Conservation (phyloP, 2,329 filamentous ascomycete species). For the Aspergillus eucalypticola region DNA sequence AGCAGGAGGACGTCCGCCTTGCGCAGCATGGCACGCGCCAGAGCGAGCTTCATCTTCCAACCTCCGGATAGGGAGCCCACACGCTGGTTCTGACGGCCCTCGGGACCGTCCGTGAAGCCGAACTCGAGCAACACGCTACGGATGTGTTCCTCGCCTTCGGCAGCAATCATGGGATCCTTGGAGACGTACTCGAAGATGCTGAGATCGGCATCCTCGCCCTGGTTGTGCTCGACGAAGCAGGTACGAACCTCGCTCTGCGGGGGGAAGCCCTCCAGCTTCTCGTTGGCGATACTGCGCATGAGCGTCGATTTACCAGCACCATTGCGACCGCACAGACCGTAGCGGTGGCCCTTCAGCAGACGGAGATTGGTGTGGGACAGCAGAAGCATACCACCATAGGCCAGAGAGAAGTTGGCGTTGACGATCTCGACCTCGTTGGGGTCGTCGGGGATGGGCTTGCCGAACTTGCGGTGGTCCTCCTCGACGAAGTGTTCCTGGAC, state of each 20-base stretch:
- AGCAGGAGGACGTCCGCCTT: constrained; percentile 93
- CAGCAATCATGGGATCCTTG: constrained; percentile 83
- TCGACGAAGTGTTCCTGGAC: constrained; percentile 77
- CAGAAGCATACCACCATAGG: constrained; percentile 95
- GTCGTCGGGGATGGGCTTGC: constrained; percentile 80
- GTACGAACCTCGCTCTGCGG: constrained; percentile 88
- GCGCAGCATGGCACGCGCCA: constrained; percentile 95
- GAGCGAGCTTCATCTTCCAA: constrained; percentile 99
- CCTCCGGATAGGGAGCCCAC: constrained; percentile 95
- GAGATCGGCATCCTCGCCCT: constrained; percentile 95
- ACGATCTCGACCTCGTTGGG: constrained; percentile 95
- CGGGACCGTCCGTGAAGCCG: constrained; percentile 86
- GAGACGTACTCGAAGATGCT: constrained; percentile 91
- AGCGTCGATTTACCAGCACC: constrained; percentile 98
- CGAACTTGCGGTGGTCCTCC: constrained; percentile 85
- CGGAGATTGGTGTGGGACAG: constrained; percentile 94
- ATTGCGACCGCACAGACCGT: constrained; percentile 95
- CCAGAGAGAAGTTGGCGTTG: constrained; percentile 95
- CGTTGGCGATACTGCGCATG: constrained; percentile 93
- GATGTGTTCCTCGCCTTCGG: constrained; percentile 78
- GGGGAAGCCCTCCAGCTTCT: constrained; percentile 96
- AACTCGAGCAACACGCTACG: constrained; percentile 83
- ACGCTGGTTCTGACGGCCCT: constrained; percentile 82
- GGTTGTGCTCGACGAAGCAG: constrained; percentile 98
- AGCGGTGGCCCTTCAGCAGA: constrained; percentile 92